Conservation (phyloP, 2,329 filamentous ascomycete species). For the Curvularia eragrostidis region DNA sequence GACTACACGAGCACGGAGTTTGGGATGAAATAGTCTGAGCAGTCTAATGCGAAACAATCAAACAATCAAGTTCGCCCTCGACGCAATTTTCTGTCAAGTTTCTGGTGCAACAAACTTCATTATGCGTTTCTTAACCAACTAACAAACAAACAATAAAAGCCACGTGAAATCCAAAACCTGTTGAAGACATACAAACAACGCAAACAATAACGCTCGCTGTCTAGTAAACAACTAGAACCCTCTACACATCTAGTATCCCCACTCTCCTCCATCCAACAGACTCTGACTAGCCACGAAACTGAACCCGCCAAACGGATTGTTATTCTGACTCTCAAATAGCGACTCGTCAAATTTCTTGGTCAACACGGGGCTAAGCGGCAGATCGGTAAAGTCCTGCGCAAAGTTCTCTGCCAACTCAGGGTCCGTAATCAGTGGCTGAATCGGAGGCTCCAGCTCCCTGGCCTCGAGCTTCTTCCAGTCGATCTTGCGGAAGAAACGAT, state of each 20-base stretch:
- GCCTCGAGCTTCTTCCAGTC: slow-evolving; percentile 88
- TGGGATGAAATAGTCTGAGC: slow-evolving; percentile 2
- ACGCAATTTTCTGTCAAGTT: neutral
- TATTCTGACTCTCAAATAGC: slow-evolving; percentile 44
- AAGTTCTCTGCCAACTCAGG: slow-evolving; percentile 98
- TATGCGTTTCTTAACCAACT: neutral
- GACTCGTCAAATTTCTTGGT: slow-evolving; percentile 39
- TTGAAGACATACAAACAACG: neutral
- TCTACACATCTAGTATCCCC: slow-evolving; percentile 34
- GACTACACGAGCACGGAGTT: slow-evolving; percentile 17
- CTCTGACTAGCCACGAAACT: slow-evolving; percentile 62
- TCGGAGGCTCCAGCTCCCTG: slow-evolving; percentile 84
- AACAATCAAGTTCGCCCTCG: slow-evolving; percentile 5
- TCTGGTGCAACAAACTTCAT: neutral
- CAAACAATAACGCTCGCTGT: neutral
- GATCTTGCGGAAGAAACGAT: slow-evolving; percentile 96
- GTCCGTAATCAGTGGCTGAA: slow-evolving; percentile 91
- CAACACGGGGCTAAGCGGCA: slow-evolving; percentile 76
- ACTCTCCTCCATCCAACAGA: slow-evolving; percentile 52
- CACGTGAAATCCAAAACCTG: neutral
- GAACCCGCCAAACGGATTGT: slow-evolving; percentile 62
- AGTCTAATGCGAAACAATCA: slow-evolving; percentile 2
- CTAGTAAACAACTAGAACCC: neutral
- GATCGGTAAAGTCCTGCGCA: slow-evolving; percentile 84
- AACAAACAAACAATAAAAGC: neutral